Evolutionary conservation across 805 yeast genomes (phyloP).

Genomic region (Saccharomycopsis babjevae): DNA sequence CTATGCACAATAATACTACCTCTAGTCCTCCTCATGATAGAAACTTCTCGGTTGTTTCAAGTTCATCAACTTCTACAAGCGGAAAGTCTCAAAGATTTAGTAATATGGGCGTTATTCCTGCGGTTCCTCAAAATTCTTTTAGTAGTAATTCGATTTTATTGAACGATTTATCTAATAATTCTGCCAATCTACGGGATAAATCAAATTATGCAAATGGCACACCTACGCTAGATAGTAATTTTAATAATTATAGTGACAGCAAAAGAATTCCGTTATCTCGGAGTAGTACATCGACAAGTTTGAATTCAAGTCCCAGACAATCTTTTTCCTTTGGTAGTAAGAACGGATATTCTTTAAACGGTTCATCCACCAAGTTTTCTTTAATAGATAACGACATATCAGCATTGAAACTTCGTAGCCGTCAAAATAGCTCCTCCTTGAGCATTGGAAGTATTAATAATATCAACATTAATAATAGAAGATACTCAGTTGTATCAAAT

Average conservation of each 20-base stretch:
- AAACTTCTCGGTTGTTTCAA: background rate
- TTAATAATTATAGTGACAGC: background rate
- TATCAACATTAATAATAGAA: background rate
- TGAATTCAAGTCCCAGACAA: background rate
- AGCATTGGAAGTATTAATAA: background rate
- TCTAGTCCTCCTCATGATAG: background rate
- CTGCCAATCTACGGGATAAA: background rate
- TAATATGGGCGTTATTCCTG: background rate
- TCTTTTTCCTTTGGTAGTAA: background rate
- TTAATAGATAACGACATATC: background rate
- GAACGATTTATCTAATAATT: background rate
- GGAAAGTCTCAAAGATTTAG: background rate
- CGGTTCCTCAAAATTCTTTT: background rate
- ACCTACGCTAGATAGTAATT: background rate
- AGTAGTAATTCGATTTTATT: background rate
- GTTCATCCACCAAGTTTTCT: background rate
- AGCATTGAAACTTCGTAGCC: background rate
- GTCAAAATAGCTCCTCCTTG: background rate
- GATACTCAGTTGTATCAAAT: conserved; percentile 8
- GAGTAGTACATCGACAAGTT: background rate
- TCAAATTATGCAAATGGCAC: background rate
- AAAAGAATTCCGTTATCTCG: background rate
- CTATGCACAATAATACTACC: background rate
- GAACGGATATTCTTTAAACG: background rate
- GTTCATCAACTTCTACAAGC: background rate